Evolutionary conservation across 1,139 yeast species (phyloP), one percentile per base, ranked within the genome.

Genomic region (Magnusiomyces ingens): DNA sequence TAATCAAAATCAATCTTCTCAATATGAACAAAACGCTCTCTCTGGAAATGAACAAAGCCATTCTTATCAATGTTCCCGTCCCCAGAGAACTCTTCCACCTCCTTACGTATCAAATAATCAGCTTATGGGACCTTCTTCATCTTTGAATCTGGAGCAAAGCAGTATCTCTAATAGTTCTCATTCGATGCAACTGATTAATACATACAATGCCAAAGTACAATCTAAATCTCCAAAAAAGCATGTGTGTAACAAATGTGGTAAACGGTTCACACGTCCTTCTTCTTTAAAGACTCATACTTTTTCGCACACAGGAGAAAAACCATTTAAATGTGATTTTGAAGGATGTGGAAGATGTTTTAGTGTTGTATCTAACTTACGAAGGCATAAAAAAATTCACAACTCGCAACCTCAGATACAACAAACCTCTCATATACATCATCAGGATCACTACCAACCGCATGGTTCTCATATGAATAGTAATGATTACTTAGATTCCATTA

Each of bases 221-320:
- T 48, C 62, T 54, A 58, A 67, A 19, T 57, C 61, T 26, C 51
- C 61, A 41, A 64, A 64, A 60, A 64, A 64, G 59, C 73, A 71
- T 59, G 66, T 77, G 49, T 88, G 96, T 66, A 71, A 75, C 32
- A 75, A 81, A n/a, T 89, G 96, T 68, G 77, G 80, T 52, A 87
- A 87, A 67, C 81, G 80, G 49, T 88, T 89, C 71, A 83, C 85
- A 52, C 75, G 96, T 56, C 95, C 96, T 1, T 82, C 89, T 11
- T 84, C 93, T 1, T 73, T 88, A 55, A 85, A 81, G 62, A 87
- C 93, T 2, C 96, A 89, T 69, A 76, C 80, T 69, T 84, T 85
- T 66, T 82, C 89, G 2, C 96, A 89, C 66, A 87, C 96, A 0
- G 96, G 96, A 3, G 93, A 85, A 64, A 86, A 85, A 67, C 88